Evolutionary conservation across 2,329 filamentous ascomycete genomes (phyloP), one percentile per base, ranked within the genome.

Genomic region (Podosphaera aphanis): DNA sequence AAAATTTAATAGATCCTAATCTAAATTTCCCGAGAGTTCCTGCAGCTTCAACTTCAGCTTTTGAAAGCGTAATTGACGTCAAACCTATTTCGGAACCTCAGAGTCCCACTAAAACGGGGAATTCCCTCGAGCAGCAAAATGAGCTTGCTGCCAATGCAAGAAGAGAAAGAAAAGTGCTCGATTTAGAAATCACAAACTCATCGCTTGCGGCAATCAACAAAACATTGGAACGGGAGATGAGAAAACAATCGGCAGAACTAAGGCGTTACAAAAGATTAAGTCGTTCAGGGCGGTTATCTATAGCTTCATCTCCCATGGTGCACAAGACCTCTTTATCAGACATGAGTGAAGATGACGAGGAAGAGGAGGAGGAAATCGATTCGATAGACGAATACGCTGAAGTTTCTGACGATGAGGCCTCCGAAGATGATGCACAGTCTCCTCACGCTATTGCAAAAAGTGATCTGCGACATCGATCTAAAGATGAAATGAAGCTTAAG

Each of bases 101-200:
- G 33, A 79, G 74, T 51, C 73, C 77, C 3, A 68, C 69, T 16
- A 81, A 71, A 59, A 67, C 66, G 42, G 65, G 59, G 25, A 64
- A 62, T 53, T 66, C 68, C 11, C 62, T 71, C 15, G 74, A 79
- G 46, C 68, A 74, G 6, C 65, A 80, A 49, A 81, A 74, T 50
- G 85, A 92, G 49, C 68, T 84, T 5, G 84, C 90, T 10, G 73
- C 80, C n/a, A 90, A 84, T 58, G 90, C 90, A 13, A 74, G 90
- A 25, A 74, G 84, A 31, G 90, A 95, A 61, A 75, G 90, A 49
- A 98, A 95, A 64, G 86, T 98, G 1, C 73, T 95, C 53, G 90
- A 98, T 59, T 67, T 98, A 5, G 84, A 98, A 59, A 98, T 98
- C 51, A 93, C 82, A 46, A 98, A 98, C 57, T 90, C 84, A 1